These are phyloP conservation scores for Rhynchospora breviuscula DNA, from an alignment of 176 grass and related monocot species.

Conservation along the genomic window DNA sequence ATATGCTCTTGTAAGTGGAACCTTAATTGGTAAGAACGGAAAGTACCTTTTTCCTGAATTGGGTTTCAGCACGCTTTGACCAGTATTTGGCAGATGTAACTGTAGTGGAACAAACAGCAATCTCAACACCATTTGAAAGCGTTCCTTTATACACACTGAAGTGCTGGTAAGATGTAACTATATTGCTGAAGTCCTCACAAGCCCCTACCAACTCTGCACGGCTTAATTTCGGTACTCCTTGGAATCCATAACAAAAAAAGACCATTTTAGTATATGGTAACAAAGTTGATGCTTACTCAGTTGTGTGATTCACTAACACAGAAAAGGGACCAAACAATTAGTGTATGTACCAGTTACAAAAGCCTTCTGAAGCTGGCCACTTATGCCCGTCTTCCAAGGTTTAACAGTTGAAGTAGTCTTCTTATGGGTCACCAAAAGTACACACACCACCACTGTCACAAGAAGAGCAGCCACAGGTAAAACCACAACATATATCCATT, in stretches of 20 bases:
- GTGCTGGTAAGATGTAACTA: constrained; percentile 60
- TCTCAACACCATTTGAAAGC: constrained; percentile 92
- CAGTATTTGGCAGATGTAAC: constrained; percentile 62
- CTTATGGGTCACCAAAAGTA: constrained; percentile 47
- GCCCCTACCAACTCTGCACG: constrained; percentile 74
- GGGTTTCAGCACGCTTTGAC: constrained; percentile 66
- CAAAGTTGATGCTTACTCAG: background rate
- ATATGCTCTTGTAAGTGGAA: too few relatives aligned
- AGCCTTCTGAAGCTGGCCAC: constrained; percentile 95
- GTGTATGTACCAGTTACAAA: constrained; percentile 77
- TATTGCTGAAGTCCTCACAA: constrained; percentile 98
- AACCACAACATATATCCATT: constrained; percentile 45
- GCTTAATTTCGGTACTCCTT: constrained; percentile 94
- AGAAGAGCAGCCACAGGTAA: constrained; percentile 43
- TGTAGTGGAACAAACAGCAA: constrained; percentile 78
- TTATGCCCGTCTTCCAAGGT: constrained; percentile 93
- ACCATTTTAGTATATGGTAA: background rate
- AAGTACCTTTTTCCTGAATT: constrained; percentile 71
- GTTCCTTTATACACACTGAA: constrained; percentile 91
- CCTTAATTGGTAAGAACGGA: background rate
- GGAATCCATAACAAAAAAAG: constrained; percentile 17
- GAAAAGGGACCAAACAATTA: background rate
- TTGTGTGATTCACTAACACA: background rate
- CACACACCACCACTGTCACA: constrained; percentile 32
- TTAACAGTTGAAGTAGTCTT: constrained; percentile 60